These are phyloP conservation scores for Protomyces gravidus DNA, from an alignment of 1,139 yeast species.

Conservation along the genomic window DNA sequence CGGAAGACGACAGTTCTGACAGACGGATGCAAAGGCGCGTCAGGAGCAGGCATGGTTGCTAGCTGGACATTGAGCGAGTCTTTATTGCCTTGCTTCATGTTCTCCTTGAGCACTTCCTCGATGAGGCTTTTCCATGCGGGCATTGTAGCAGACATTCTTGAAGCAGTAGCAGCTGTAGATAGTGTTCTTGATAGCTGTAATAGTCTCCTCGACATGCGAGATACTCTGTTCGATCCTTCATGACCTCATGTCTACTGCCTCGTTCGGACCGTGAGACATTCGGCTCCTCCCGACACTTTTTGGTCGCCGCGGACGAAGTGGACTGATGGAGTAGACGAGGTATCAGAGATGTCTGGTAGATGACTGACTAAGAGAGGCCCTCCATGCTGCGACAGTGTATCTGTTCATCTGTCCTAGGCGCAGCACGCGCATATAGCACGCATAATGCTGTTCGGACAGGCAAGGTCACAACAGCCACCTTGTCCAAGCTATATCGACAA, in stretches of 20 bases:
- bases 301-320: not conserved
- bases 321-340: not conserved
- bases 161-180: not conserved
- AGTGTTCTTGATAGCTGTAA: not conserved
- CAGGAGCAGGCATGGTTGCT: constrained; percentile 20
- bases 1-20: constrained; percentile 25
- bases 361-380: not conserved
- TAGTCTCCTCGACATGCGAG: not conserved
- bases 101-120: constrained; percentile 12
- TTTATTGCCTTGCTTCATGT: constrained; percentile 24
- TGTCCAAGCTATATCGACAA: constrained; percentile 45
- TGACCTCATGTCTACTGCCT: not conserved
- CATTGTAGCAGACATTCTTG: not conserved
- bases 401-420: no score
- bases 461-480: constrained; percentile 43
- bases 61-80: constrained; percentile 19
- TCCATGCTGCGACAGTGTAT: not conserved
- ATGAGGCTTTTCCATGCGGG: constrained; percentile 17
- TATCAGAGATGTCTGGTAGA: not conserved
- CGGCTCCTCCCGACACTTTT: not conserved
- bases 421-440: not conserved
- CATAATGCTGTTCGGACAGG: not conserved
- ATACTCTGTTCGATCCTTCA: not conserved
- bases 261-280: not conserved
- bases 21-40: constrained; percentile 14